A percentile compares a stretch with the other conserved stretches of the same genome.
phyloP scores from a whole-genome alignment of 2,329 filamentous ascomycete genomes.

The Microcyclospora tardicrescens region DNA sequence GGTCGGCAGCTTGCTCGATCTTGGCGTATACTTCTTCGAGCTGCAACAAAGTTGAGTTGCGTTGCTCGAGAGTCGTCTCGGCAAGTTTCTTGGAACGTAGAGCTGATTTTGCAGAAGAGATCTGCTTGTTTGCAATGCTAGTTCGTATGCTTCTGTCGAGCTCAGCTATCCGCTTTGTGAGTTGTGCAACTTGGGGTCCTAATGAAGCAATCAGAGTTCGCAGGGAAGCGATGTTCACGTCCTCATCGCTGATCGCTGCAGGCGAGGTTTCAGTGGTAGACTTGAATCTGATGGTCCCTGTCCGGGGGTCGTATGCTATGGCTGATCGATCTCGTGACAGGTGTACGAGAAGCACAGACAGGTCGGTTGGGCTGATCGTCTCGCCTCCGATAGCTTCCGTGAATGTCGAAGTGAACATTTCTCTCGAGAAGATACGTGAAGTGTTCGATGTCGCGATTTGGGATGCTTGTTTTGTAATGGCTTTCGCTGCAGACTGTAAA shows the following conservation, averaged over 20 bases:
- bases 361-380: constrained; percentile 28
- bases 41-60: constrained; percentile 62
- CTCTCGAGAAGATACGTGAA: constrained; percentile 20
- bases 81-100: constrained; percentile 72
- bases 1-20: constrained; percentile 74
- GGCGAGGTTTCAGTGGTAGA: constrained; percentile 32
- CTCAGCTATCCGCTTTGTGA: constrained; percentile 42
- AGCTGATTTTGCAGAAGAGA: constrained; percentile 60
- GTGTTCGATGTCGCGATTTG: constrained; percentile 22
- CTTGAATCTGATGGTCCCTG: constrained; percentile 60
- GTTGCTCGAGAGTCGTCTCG: constrained; percentile 58
- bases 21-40: constrained; percentile 72
- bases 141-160: constrained; percentile 48
- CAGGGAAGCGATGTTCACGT: constrained; percentile 69
- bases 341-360: constrained; percentile 33
- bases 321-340: constrained; percentile 40
- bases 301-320: constrained; percentile 15
- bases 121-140: constrained; percentile 61
- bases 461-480: constrained; percentile 22
- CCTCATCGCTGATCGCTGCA: constrained; percentile 56
- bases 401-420: constrained; percentile 18
- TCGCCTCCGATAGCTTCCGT: constrained; percentile 12
- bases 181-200: constrained; percentile 49
- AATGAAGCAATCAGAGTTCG: constrained; percentile 59
- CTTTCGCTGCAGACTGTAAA: constrained; percentile 26